These are phyloP conservation scores for Candida patagonica DNA, from an alignment of 805 yeast genomes.

Conservation along the genomic window DNA sequence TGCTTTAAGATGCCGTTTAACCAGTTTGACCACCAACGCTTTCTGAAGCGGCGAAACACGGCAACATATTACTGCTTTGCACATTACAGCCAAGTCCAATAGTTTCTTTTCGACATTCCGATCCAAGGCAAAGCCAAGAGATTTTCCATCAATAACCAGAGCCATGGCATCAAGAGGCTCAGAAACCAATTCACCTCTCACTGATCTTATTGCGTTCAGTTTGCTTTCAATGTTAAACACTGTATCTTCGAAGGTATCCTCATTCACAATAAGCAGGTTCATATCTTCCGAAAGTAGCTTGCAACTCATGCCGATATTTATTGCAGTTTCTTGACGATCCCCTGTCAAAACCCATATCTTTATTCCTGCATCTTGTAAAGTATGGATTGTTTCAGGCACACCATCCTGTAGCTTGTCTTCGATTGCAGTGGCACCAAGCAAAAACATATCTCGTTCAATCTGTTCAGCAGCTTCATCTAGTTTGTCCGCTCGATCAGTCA, in stretches of 20 bases:
- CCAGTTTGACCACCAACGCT: slow-evolving; percentile 91
- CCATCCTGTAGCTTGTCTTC: slow-evolving; percentile 98
- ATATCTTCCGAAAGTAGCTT: slow-evolving; percentile 88
- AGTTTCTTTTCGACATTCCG: slow-evolving; percentile 68
- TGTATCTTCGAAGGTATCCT: slow-evolving; percentile 72
- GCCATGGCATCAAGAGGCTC: slow-evolving; percentile 77
- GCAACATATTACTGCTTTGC: slow-evolving; percentile 96
- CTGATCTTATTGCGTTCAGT: slow-evolving; percentile 55
- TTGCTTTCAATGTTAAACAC: slow-evolving; percentile 63
- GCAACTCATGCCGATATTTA: slow-evolving; percentile 98
- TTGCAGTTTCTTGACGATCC: slow-evolving; percentile 97
- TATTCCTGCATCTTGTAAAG: slow-evolving; percentile 92
- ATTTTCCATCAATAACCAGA: slow-evolving; percentile 87
- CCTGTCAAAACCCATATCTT: slow-evolving; percentile 98
- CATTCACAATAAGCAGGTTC: slow-evolving; percentile 86
- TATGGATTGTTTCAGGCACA: slow-evolving; percentile 94
- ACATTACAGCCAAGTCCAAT: slow-evolving; percentile 69
- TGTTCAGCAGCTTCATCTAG: slow-evolving; percentile 84
- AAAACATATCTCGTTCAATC: slow-evolving; percentile 68
- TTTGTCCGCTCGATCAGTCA: slow-evolving; percentile 63
- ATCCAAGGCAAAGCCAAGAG: slow-evolving; percentile 78
- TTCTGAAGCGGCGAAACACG: slow-evolving; percentile 96
- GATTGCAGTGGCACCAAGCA: slow-evolving; percentile 96
- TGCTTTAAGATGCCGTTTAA: slow-evolving; percentile 63
- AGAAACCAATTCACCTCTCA: slow-evolving; percentile 13